Evolutionary conservation across 352 stramenopile genomes (phyloP), one percentile per base, ranked within the genome.

Genomic region (Globisporangium nunn): DNA sequence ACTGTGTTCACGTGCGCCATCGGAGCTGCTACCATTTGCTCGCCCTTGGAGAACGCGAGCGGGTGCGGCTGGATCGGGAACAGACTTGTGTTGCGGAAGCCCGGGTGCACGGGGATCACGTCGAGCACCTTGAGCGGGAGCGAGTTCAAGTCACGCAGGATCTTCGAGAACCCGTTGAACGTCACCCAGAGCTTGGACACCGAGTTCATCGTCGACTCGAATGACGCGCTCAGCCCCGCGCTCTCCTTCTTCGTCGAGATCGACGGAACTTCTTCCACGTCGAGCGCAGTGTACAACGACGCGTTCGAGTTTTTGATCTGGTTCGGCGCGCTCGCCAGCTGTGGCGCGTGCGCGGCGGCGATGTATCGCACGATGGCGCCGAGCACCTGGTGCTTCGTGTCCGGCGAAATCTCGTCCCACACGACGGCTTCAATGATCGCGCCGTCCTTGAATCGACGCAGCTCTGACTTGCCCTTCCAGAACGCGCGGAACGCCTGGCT

Each of bases 361-460:
- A 93, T 92, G 67, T 75, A 91, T 3, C 80, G 73, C n/a, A 95
- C 72, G 15, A 95, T 92, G 1, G 67, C 67, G 46, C 89, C 81
- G 6, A 93, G 59, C 28, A 95, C 68, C 17, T 74, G 61, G 55
- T 92, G 80, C 56, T 86, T 85, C 40, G 76, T 83, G 50, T 91
- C 78, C 6, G 76, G 54, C 45, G 70, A 62, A 48, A 89, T 78
- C 1, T 87, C 83, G 58, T 92, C 83, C 88, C 88, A 96, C 14
- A 96, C 86, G 4, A 96, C 81, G 2, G 87, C 82, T 58, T 96
- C 88, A 11, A 96, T 59, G 50, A 96, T 96, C 23, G 87, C 73
- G 5, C 88, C 87, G 54, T 96, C 87, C 56, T 94, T 94, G 63
- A 96, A 96, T 11, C 88, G 83, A 52, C 90, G 85, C 35, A 97